Evolutionary conservation across 805 yeast genomes (phyloP).

Genomic region (Zygosaccharomyces kombuchaensis): DNA sequence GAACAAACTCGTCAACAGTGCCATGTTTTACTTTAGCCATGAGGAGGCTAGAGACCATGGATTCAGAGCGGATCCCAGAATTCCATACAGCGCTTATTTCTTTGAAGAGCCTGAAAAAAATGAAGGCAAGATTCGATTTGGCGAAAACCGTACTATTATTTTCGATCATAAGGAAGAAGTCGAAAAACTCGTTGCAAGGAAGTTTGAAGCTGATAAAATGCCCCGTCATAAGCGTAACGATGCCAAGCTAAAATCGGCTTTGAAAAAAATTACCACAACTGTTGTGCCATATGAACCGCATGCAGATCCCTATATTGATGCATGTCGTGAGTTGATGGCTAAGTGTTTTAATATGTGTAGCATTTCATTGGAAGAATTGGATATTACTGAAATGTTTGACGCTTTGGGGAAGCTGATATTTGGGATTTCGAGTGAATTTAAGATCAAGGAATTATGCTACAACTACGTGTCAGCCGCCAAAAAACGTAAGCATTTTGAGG

Average conservation of each 20-base stretch:
- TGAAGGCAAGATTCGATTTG: constrained; percentile 6
- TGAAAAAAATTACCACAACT: neutral
- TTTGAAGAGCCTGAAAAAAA: constrained; percentile 4
- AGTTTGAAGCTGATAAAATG: neutral
- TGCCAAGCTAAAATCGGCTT: neutral
- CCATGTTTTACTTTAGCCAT: constrained; percentile 2
- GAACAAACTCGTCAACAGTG: constrained; percentile 7
- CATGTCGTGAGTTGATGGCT: constrained; percentile 3
- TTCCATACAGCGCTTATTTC: constrained; percentile 2
- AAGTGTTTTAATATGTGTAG: constrained; percentile 10
- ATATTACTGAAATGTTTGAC: neutral
- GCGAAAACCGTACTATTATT: constrained; percentile 6
- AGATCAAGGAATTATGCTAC: constrained; percentile 7
- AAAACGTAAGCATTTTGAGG: constrained; percentile 1
- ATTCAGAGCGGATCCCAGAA: neutral
- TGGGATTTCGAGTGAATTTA: constrained; percentile 7
- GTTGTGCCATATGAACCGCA: neutral
- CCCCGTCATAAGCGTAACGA: neutral
- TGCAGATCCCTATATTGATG: constrained; percentile 1
- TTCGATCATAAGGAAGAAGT: constrained; percentile 4
- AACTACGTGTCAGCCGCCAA: constrained; percentile 3
- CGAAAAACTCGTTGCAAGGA: neutral
- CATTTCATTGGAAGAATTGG: constrained; percentile 7
- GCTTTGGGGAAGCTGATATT: constrained; percentile 1
- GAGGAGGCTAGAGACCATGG: constrained; percentile 3